Base-by-base conservation (phyloP, 2,329 filamentous ascomycete genomes). In the Lachnellula willkommii region DNA sequence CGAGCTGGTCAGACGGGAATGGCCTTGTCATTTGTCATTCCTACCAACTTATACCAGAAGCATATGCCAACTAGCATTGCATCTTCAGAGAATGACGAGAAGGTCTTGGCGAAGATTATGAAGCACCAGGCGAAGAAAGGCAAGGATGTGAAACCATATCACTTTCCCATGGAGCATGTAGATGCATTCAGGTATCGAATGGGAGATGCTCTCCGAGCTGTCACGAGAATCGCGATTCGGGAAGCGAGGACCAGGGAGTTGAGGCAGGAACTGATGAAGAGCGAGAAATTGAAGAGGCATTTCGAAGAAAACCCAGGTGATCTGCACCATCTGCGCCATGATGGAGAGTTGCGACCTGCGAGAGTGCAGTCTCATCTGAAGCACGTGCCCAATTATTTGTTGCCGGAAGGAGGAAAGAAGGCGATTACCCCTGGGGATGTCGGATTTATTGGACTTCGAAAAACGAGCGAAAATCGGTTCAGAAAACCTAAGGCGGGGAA, bases 281-380 rank as follows among this genome's bases (percentile, higher is more conserved):
- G 88, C 62, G 93, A 97, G 69, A 96, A 96, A 73, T 77, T 99
- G 53, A 92, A 94, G 73, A 82, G 91, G 51, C 90, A 97, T 76
- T 99, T 97, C 68, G 94, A 97, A 70, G 94, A 99, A 72, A 96
- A 99, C 70, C 94, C 94, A 0, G 84, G 87, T 35, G 93, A 97
- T 69, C 75, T 97, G 61, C 83, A 84, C 39, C 90, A 96, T 69
- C 77, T 97, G 63, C 83, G 93, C 26, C 94, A 99, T 69, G 94
- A 99, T 69, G 87, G 86, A 39, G 93, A 96, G 71, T 78, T 95
- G 55, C 82, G 91, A 58, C 85, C 91, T 24, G 90, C 92, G 14
- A 79, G 89, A 57, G 85, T 91, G 47, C 92, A 97, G 73, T 82
- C 88, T 7, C 94, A 99, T 76, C 76, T 99, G 62, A 95, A 90